These are phyloP conservation scores for Beauveria sp. DNA, from an alignment of 2,329 filamentous ascomycete species.

Conservation along the genomic window DNA sequence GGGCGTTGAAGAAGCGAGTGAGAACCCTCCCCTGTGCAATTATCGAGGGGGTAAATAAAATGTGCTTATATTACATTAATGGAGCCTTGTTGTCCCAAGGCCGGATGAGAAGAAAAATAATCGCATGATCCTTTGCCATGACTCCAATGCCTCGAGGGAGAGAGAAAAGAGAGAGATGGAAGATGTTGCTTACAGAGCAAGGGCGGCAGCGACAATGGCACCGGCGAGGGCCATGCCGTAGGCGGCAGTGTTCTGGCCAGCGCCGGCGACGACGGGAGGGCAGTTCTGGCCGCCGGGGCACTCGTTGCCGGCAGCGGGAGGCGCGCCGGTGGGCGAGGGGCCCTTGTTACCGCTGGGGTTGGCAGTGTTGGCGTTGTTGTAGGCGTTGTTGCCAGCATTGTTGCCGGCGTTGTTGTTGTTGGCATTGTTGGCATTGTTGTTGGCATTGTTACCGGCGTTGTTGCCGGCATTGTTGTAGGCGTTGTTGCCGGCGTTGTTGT, in stretches of 20 bases:
- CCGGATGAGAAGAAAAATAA: neutral
- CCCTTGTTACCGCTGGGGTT: too few relatives aligned
- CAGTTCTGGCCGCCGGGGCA: neutral
- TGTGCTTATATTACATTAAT: slow-evolving; percentile 1
- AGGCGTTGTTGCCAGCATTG: too few relatives aligned
- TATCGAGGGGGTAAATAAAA: neutral
- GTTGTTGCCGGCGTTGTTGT: neutral
- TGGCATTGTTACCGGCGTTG: too few relatives aligned
- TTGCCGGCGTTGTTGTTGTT: too few relatives aligned
- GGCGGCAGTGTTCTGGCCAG: slow-evolving; percentile 13
- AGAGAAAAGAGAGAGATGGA: neutral
- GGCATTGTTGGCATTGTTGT: too few relatives aligned
- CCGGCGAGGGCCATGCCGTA: slow-evolving; percentile 21
- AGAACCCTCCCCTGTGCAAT: neutral
- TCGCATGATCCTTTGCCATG: neutral
- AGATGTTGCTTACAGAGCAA: slow-evolving; percentile 20
- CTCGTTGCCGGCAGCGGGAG: neutral
- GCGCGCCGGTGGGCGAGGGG: too few relatives aligned
- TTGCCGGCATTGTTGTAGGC: neutral
- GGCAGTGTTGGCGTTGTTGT: too few relatives aligned
- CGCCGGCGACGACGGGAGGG: slow-evolving; percentile 15
- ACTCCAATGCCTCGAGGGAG: neutral
- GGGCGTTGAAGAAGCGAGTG: neutral
- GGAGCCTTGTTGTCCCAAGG: slow-evolving; percentile 8
- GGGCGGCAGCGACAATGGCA: slow-evolving; percentile 19